These are phyloP conservation scores for Blepharisma stoltei DNA, from an alignment of 73 alveolate genomes.

Conservation along the genomic window DNA sequence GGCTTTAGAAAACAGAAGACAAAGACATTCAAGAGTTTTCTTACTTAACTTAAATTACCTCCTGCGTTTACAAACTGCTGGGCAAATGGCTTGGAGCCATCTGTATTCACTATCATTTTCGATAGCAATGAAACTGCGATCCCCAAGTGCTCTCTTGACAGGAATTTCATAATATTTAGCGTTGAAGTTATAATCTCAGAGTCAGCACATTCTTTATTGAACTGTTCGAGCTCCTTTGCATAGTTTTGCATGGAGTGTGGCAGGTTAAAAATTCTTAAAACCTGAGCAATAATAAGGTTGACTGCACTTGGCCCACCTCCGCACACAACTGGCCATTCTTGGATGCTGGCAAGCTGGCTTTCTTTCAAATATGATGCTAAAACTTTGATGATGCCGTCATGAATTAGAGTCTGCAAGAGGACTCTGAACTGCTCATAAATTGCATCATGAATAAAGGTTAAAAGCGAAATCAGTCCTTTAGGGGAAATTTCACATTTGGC, in stretches of 20 bases:
- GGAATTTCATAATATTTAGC: slow-evolving; percentile 58
- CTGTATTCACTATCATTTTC: slow-evolving; percentile 71
- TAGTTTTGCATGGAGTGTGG: slow-evolving; percentile 58
- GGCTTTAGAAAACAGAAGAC: no score
- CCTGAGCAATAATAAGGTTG: slow-evolving; percentile 59
- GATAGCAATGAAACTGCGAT: slow-evolving; percentile 68
- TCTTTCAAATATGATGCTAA: slow-evolving; percentile 82
- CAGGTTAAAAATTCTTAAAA: slow-evolving; percentile 69
- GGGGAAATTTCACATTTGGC: slow-evolving; percentile 92
- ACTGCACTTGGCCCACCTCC: slow-evolving; percentile 93
- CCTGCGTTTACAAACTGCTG: slow-evolving; percentile 71
- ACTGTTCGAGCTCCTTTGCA: slow-evolving; percentile 57
- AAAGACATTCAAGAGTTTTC: no score
- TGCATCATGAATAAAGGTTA: slow-evolving; percentile 83
- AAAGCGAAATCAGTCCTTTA: slow-evolving; percentile 84
- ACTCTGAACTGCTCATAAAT: slow-evolving; percentile 76
- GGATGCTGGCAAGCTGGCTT: slow-evolving; percentile 71
- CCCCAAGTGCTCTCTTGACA: slow-evolving; percentile 65
- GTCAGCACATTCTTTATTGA: slow-evolving; percentile 60
- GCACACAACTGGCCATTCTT: slow-evolving; percentile 94
- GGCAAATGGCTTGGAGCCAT: slow-evolving; percentile 76
- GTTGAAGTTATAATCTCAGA: slow-evolving; percentile 66
- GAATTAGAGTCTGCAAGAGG: slow-evolving; percentile 77
- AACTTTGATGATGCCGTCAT: slow-evolving; percentile 74
- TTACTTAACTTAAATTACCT: no score